Percentiles rank a stretch among this genome's conserved stretches.
Conservation (phyloP, 2,329 filamentous ascomycete genomes). For the Orbilia brochopaga region DNA sequence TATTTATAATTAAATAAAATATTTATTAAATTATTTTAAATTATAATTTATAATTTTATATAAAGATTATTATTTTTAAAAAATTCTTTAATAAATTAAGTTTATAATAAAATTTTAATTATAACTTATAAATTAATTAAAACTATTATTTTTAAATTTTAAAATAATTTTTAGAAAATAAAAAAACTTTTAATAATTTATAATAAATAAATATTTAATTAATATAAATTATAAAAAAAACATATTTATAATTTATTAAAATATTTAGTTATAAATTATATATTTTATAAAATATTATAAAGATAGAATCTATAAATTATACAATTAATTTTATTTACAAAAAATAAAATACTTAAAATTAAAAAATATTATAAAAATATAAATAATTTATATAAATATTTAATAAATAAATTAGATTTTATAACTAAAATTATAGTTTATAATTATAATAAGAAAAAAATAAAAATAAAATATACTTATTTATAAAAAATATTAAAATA, state of each 20-base stretch:
- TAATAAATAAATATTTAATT: not conserved
- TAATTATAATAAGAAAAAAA: not conserved
- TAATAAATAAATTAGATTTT: not conserved
- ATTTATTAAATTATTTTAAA: not conserved
- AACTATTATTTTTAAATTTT: not conserved
- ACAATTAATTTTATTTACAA: not conserved
- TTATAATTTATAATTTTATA: not conserved
- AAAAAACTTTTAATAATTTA: not conserved
- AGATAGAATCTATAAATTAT: not conserved
- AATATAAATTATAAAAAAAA: slow-evolving; percentile 1
- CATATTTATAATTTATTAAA: not conserved
- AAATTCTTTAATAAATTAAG: not conserved
- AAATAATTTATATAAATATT: not conserved
- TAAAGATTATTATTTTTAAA: not conserved
- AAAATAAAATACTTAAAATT: not conserved
- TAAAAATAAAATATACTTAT: not conserved
- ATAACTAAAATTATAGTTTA: not conserved
- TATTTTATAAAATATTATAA: not conserved
- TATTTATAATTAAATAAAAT: not conserved
- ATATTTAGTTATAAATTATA: not conserved
- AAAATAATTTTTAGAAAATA: not conserved
- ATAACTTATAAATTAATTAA: not conserved
- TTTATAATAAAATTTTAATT: not conserved
- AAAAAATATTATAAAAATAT: not conserved
- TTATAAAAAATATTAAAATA: slow-evolving; percentile 6